Evolutionary conservation across 106 monocot genomes (phyloP).

Genomic region (Dendrobium catenatum): DNA sequence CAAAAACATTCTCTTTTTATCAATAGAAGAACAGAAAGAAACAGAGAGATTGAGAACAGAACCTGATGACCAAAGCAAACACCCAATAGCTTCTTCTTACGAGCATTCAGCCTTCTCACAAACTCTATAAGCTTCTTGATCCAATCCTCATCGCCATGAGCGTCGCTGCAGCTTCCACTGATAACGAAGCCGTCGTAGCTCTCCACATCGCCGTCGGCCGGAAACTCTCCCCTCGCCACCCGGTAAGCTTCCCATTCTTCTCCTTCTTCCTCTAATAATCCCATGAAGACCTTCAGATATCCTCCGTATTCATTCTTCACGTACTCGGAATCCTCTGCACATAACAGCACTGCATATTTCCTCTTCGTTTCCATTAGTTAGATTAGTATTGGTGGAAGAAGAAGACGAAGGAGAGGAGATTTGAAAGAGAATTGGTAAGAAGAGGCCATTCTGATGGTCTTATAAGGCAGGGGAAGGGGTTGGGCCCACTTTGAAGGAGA

Average conservation of each 20-base stretch:
- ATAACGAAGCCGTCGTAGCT: conserved; percentile 70
- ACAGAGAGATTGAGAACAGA: background rate
- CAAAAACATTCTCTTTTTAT: too few species aligned
- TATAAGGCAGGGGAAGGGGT: too few species aligned
- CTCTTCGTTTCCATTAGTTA: conserved; percentile 14
- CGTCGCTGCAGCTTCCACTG: conserved; percentile 82
- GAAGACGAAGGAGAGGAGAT: too few species aligned
- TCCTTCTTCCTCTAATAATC: conserved; percentile 42
- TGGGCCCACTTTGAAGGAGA: too few species aligned
- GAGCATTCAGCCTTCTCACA: conserved; percentile 23
- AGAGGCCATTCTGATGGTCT: too few species aligned
- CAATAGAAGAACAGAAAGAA: too few species aligned
- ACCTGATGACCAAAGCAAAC: conserved; percentile 98
- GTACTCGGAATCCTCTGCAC: conserved; percentile 86
- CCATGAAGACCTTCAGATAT: conserved; percentile 62
- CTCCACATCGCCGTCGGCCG: conserved; percentile 24
- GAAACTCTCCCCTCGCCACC: conserved; percentile 56
- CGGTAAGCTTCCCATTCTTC: conserved; percentile 63
- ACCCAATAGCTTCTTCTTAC: conserved; percentile 66
- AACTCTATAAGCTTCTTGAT: conserved; percentile 46
- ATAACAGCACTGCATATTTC: conserved; percentile 63
- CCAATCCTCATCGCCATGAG: conserved; percentile 74
- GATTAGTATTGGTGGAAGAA: too few species aligned
- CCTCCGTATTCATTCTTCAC: conserved; percentile 74
- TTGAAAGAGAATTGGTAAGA: too few species aligned